These are phyloP conservation scores for Hamigera avellanea DNA, from an alignment of 495 filamentous ascomycete species.

Conservation along the genomic window DNA sequence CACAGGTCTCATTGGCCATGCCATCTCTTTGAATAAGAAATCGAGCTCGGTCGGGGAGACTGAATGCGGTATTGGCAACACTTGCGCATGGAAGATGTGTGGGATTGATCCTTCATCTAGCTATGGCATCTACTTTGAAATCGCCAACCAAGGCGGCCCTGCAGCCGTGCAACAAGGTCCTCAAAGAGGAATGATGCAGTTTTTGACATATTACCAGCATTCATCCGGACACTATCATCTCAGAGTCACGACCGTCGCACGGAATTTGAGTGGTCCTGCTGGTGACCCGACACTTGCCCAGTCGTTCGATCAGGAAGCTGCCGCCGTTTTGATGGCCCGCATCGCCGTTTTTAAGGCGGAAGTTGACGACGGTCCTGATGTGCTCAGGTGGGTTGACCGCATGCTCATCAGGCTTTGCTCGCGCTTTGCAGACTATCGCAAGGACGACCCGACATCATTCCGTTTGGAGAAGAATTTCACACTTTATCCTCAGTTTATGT, in stretches of 20 bases:
- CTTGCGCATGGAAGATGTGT: conserved; percentile 99
- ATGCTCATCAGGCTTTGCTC: conserved; percentile 98
- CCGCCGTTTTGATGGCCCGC: conserved; percentile 94
- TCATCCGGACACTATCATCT: conserved; percentile 94
- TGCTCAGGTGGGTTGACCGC: conserved; percentile 94
- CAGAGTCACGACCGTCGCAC: conserved; percentile 84
- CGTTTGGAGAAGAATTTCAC: conserved; percentile 98
- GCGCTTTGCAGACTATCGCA: conserved; percentile 94
- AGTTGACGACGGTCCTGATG: conserved; percentile 97
- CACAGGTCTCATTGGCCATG: conserved; percentile 94
- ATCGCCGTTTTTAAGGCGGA: conserved; percentile 99
- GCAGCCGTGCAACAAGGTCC: conserved; percentile 74
- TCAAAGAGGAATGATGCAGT: conserved; percentile 95
- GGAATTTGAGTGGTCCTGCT: conserved; percentile 84
- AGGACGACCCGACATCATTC: conserved; percentile 97
- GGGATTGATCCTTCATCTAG: conserved; percentile 89
- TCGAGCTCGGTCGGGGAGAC: conserved; percentile 95
- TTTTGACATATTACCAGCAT: conserved; percentile 98
- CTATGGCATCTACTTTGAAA: conserved; percentile 96
- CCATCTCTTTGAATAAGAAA: conserved; percentile 95
- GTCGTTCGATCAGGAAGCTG: conserved; percentile 97
- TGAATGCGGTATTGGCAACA: conserved; percentile 97
- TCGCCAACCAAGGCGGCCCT: conserved; percentile 86
- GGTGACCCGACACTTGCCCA: conserved; percentile 97
- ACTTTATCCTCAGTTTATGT: conserved; percentile 99